phyloP scores from a whole-genome alignment of 805 yeast species.

The Yamadazyma laniorum region DNA sequence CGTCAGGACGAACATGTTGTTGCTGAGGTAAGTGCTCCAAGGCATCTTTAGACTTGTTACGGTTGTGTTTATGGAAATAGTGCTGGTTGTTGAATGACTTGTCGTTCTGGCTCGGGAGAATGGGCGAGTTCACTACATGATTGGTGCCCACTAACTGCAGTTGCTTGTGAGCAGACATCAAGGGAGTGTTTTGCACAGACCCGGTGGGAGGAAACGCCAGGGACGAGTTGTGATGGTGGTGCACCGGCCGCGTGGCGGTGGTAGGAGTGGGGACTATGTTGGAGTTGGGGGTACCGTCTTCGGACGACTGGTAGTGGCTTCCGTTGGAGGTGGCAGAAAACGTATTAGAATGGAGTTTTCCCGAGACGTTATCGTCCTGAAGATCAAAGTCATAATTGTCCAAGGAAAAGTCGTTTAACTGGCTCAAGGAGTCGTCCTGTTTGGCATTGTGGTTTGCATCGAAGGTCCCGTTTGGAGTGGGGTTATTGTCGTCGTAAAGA shows the following conservation, averaged over 20 bases:
- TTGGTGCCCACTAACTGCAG: constrained; percentile 3
- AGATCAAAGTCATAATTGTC: constrained; percentile 15
- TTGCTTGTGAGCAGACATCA: constrained; percentile 10
- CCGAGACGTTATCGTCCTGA: constrained; percentile 23
- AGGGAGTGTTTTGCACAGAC: constrained; percentile 12
- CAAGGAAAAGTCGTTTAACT: constrained; percentile 8
- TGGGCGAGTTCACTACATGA: constrained; percentile 29
- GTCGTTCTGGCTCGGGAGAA: constrained; percentile 42
- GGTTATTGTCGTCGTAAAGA: constrained; percentile 21
- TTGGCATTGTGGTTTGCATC: not conserved
- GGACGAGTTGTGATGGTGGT: constrained; percentile 6
- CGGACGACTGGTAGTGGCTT: too few species aligned
- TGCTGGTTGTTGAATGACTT: constrained; percentile 42
- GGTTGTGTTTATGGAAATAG: constrained; percentile 31
- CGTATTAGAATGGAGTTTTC: constrained; percentile 1
- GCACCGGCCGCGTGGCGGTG: not conserved
- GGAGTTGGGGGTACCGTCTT: not conserved
- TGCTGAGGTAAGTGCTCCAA: constrained; percentile 19
- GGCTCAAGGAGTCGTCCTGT: constrained; percentile 3
- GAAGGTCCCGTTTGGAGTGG: not conserved
- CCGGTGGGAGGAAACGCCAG: constrained; percentile 15
- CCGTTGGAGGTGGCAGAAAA: too few species aligned
- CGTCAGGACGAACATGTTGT: constrained; percentile 51
- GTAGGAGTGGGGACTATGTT: not conserved
- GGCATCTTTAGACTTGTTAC: constrained; percentile 13